Evolutionary conservation across 2,329 filamentous ascomycete genomes (phyloP).

Genomic region (Sarocladium kiliense): DNA sequence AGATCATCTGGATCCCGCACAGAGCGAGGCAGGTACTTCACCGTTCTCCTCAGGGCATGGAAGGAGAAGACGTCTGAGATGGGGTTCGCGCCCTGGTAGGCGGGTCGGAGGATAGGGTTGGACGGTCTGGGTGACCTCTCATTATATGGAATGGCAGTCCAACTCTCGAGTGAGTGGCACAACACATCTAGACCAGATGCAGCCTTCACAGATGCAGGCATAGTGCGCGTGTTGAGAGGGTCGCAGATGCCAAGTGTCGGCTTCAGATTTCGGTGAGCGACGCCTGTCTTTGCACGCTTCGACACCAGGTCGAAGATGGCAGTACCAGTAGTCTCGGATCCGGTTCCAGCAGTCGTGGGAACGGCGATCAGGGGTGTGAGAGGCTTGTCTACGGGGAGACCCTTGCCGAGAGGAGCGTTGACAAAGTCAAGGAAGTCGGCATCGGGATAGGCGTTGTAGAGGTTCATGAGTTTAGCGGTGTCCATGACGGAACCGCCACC

Average conservation of each 20-base stretch:
- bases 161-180: conserved; percentile 92
- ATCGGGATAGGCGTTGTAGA: conserved; percentile 86
- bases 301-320: conserved; percentile 95
- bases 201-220: conserved; percentile 92
- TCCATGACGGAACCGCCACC: conserved; percentile 91
- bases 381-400: conserved; percentile 57
- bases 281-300: conserved; percentile 88
- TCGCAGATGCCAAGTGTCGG: conserved; percentile 85
- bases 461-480: conserved; percentile 97
- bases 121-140: conserved; percentile 77
- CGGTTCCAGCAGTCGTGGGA: conserved; percentile 72
- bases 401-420: conserved; percentile 87
- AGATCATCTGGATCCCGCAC: conserved; percentile 83
- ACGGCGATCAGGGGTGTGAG: conserved; percentile 69
- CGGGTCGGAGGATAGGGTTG: conserved; percentile 86
- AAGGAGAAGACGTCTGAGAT: conserved; percentile 97
- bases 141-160: conserved; percentile 94
- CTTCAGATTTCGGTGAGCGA: conserved; percentile 92
- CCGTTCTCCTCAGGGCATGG: conserved; percentile 72
- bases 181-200: conserved; percentile 90
- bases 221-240: conserved; percentile 87
- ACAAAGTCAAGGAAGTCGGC: conserved; percentile 97
- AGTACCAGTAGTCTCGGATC: conserved; percentile 81
- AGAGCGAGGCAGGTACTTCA: conserved; percentile 88
- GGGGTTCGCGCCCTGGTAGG: conserved; percentile 95